These are phyloP conservation scores for Scenedesmus sp. DNA, from an alignment of 163 green algal species.

Conservation along the genomic window DNA sequence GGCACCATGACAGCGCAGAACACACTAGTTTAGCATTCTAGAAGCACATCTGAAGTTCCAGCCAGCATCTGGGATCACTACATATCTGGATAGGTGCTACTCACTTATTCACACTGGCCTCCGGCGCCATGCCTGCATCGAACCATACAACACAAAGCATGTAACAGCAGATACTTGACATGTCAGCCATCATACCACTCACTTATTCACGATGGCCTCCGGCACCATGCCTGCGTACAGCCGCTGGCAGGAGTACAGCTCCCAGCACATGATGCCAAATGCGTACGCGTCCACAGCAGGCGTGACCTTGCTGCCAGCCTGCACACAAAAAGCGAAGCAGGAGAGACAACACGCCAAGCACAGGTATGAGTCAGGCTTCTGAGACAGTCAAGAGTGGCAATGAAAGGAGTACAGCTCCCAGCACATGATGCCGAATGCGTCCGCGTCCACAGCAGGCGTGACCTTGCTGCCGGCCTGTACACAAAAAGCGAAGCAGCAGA, in stretches of 20 bases:
- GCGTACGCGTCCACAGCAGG: conserved; percentile 71
- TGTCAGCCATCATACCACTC: not conserved
- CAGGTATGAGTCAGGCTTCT: not conserved
- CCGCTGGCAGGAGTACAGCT: conserved; percentile 71
- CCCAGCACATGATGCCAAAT: conserved; percentile 71
- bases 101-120: no score
- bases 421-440: conserved; percentile 70
- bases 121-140: no score
- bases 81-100: no score
- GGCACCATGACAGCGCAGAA: no score
- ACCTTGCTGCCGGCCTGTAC: conserved; percentile 64
- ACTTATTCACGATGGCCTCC: conserved; percentile 67
- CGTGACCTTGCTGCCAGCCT: conserved; percentile 70
- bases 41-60: no score
- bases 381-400: not conserved
- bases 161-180: no score
- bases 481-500: not conserved
- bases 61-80: no score
- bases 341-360: not conserved
- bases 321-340: not conserved
- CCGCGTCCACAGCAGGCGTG: conserved; percentile 67
- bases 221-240: conserved; percentile 62
- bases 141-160: no score
- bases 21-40: no score
- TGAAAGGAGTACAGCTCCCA: not conserved